A percentile compares a stretch with the other conserved stretches of the same genome.
Evolutionary conservation across 768 basidiomycete genomes (phyloP).

Genomic region (Boletus tylopilopsis): DNA sequence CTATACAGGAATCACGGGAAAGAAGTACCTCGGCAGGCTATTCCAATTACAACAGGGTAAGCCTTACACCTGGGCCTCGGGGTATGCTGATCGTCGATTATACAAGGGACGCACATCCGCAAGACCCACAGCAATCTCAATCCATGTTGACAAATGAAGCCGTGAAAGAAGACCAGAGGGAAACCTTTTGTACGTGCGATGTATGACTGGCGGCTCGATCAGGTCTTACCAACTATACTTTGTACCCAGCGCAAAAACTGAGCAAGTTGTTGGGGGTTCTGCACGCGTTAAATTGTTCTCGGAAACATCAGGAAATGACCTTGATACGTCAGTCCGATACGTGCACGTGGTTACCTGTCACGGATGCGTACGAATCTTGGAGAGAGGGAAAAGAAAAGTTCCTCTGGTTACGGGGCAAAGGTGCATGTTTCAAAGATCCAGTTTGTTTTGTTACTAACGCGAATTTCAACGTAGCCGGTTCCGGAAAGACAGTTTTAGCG

Average conservation of each 20-base stretch:
- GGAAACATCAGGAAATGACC: background rate
- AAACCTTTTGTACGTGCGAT: slow-evolving; percentile 1
- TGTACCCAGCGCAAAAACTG: background rate
- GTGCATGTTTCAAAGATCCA: background rate
- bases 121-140: background rate
- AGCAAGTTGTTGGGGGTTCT: background rate
- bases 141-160: background rate
- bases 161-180: background rate
- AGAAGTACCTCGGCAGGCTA: background rate
- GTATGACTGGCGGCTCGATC: background rate
- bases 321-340: slow-evolving; percentile 5
- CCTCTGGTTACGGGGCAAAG: slow-evolving; percentile 18
- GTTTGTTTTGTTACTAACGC: background rate
- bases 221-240: background rate
- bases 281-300: background rate
- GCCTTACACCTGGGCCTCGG: background rate
- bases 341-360: slow-evolving; percentile 12
- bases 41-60: background rate
- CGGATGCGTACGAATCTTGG: slow-evolving; percentile 4
- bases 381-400: background rate
- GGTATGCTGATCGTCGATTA: background rate
- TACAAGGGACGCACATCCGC: background rate
- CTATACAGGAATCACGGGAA: slow-evolving; percentile 1
- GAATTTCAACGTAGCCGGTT: background rate
- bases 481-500: slow-evolving; percentile 1